Base-by-base conservation (phyloP, 257 asterid species). In the Penstemon eatonii region DNA sequence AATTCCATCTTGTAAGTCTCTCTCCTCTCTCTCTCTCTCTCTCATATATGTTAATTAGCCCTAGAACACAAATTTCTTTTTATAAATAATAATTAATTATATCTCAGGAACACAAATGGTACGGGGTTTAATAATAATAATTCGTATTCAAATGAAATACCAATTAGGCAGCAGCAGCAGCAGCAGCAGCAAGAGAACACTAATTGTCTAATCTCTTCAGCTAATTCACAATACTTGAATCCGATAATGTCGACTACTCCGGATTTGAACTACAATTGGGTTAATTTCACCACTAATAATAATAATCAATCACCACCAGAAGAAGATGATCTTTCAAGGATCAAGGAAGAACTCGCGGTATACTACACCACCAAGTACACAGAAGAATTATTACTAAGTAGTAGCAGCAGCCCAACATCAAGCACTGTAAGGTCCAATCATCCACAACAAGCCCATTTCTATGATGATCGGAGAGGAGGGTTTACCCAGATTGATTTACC, bases 1-100 rank as follows among this genome's bases (percentile, higher is more conserved):
- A 25, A 75, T 69, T 51, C 83, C 78, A 58, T 81, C 79, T 79
- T 87, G 97, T 91, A 82, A 86, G 91, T 79, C 65, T 46, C 63
- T 81, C 73, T 73, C 70, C 66, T 58, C 80, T 59, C 63, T 71
- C 80, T 62, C 70, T 37, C 39, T 25, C 33, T 25, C 33, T 25
- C 33, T 25, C 33, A 15, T 15, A 15, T 15, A 15, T 15, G 18
- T 15, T 15, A n/a, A n/a, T n/a, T n/a, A 15, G 18, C 18, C 18
- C 18, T 15, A 15, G 18, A 15, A 15, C 18, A 15, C 0, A 15
- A 15, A 15, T 15, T 15, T 15, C 18, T 15, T 15, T 15, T 15
- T 15, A 15, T 15, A 15, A 15, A 15, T 15, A 15, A 15, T 15
- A 15, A 15, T 15, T 15, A 15, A 15, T 15, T 15, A 15, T 15